Evolutionary conservation across 2,329 filamentous ascomycete genomes (phyloP), one percentile per base, ranked within the genome.

Genomic region (Aspergillus sp.): DNA sequence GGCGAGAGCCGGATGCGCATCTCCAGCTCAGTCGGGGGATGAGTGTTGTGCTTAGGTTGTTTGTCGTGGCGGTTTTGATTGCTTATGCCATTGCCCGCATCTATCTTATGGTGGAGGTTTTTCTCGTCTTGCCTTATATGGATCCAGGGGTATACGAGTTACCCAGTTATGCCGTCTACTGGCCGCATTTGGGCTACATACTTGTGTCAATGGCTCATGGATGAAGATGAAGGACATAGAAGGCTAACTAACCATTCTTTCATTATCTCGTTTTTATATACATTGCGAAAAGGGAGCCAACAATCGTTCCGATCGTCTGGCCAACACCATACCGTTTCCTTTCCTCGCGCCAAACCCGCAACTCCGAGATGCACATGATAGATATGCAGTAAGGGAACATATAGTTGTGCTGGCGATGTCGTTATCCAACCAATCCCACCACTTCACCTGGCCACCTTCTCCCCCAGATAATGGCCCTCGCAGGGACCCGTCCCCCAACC

Each of bases 401-500:
- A 41, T 33, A 19, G 27, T 50, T 19, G 19, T 19, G 19, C 19
- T 19, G 19, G 19, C 4, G 19, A 19, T 19, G 13, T 3, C 28
- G 42, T 42, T 54, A 79, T 7, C 82, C 82, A 34, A 91, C 76
- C 52, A 95, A 65, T 43, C 88, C 90, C 43, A 90, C 82, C 47
- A 86, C 83, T 39, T 87, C 85, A 60, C 94, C 90, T 2, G 91
- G 91, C 86, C 88, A 96, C 45, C 74, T 81, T 50, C 57, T 67
- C 7, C 88, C 90, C 82, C 87, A 86, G 12, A 97, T 75, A 58
- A 97, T 73, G 5, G 91, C 90, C 59, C 84, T 77, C 52, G 86
- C 81, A 1, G 88, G 89, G 47, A 95, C 75, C 46, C 86, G 78
- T 2, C 90, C 90, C 41, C 86, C 87, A 48, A 95, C 82, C 1